A percentile compares a stretch with the other conserved stretches of the same genome.
phyloP scores from a whole-genome alignment of 345 rosid genomes.

The Conringia planisiliqua region DNA sequence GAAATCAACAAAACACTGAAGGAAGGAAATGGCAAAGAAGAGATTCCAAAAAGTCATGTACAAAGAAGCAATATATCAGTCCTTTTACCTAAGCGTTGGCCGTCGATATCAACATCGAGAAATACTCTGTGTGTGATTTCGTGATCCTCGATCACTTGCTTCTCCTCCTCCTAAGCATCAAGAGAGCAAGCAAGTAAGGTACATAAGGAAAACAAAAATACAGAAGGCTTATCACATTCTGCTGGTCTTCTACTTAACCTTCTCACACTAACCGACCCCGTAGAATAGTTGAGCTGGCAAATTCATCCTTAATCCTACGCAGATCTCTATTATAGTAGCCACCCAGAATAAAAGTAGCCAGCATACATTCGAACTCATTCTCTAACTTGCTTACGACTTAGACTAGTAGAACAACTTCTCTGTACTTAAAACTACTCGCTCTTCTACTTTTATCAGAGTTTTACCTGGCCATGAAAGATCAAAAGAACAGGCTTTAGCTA shows the following conservation, averaged over 20 bases:
- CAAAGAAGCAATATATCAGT: neutral
- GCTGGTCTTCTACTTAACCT: neutral
- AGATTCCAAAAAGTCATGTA: neutral
- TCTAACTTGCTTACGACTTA: neutral
- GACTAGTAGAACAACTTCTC: neutral
- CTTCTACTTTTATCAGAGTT: neutral
- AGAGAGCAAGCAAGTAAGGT: slow-evolving; percentile 6
- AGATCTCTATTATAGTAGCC: neutral
- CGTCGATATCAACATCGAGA: slow-evolving; percentile 91
- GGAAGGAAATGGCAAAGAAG: slow-evolving; percentile 7
- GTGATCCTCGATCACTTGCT: slow-evolving; percentile 42
- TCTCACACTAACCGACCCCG: neutral
- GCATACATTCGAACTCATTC: neutral
- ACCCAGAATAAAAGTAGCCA: neutral
- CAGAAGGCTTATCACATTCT: neutral
- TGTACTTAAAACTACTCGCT: neutral
- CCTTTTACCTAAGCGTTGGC: slow-evolving; percentile 72
- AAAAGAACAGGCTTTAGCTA: neutral
- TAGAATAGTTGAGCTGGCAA: neutral
- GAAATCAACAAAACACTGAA: neutral
- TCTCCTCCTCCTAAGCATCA: slow-evolving; percentile 55
- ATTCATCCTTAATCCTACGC: neutral
- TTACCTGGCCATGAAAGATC: neutral
- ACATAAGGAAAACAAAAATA: neutral
- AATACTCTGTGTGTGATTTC: slow-evolving; percentile 91